Evolutionary conservation across 495 filamentous ascomycete species (phyloP), one percentile per base, ranked within the genome.

Genomic region (Hamigera avellanea): DNA sequence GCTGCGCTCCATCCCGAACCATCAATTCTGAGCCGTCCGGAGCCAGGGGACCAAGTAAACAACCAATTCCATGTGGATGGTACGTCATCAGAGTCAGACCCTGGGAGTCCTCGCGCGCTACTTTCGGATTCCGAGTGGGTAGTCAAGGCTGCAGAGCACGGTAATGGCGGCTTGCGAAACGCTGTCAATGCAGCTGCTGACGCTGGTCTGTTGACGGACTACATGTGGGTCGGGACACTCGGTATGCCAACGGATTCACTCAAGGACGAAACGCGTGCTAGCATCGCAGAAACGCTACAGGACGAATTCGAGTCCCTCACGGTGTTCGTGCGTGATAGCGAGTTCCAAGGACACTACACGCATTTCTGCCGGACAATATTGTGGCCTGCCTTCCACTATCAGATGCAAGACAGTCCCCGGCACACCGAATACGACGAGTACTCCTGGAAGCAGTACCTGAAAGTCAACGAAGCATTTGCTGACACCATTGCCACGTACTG

Each of bases 401-500:
- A 91, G 53, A 87, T 93, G 53, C 87, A 88, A 19, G 87, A 93
- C 49, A 84, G 83, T 47, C 86, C 87, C 14, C 91, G 91, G 63
- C 93, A 84, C 71, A 93, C 86, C 55, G 85, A 87, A 2, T 95
- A 93, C 47, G 77, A 86, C 49, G 86, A 93, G 48, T 86, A 93
- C 51, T 89, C 86, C n/a, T 95, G 85, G 85, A 73, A 80, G 43
- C 89, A 83, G 62, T 95, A 93, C 48, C 75, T 81, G 39, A 81
- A 79, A 26, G 67, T 93, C 46, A 93, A 93, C 56, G 76, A 84
- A 50, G 83, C 81, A 2, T 91, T 93, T 53, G 87, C 87, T 3
- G 78, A 91, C 49, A 78, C 73, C 51, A 85, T 93, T 37, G 68
- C 86, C 18, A 74, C 76, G 49, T 80, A 81, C 59, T 95, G 86